Conservation (phyloP, 768 basidiomycete genomes). For the Amanita rubescens region DNA sequence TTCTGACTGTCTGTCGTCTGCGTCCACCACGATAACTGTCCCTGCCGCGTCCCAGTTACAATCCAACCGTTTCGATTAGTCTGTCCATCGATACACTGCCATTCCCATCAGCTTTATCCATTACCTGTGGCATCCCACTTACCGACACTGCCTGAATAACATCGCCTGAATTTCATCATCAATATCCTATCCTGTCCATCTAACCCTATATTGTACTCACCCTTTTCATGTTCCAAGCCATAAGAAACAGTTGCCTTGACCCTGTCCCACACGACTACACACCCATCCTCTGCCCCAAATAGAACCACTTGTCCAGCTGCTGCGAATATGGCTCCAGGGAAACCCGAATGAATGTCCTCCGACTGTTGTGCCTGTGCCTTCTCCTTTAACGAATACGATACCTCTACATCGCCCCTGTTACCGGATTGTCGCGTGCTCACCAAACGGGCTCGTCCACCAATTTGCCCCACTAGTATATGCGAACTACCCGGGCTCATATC, state of each 20-base stretch:
- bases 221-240: slow-evolving; percentile 54
- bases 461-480: slow-evolving; percentile 47
- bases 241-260: slow-evolving; percentile 45
- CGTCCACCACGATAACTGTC: slow-evolving; percentile 54
- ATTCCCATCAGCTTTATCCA: background rate
- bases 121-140: slow-evolving; percentile 11
- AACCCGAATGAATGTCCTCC: slow-evolving; percentile 9
- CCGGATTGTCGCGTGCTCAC: slow-evolving; percentile 43
- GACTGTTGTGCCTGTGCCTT: slow-evolving; percentile 26
- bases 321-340: slow-evolving; percentile 48
- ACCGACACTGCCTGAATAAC: slow-evolving; percentile 34
- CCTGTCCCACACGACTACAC: slow-evolving; percentile 57
- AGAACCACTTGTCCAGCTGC: slow-evolving; percentile 45
- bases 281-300: slow-evolving; percentile 48
- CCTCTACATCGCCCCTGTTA: slow-evolving; percentile 45
- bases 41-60: slow-evolving; percentile 50
- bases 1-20: slow-evolving; percentile 14
- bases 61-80: slow-evolving; percentile 34
- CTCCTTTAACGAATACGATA: slow-evolving; percentile 42
- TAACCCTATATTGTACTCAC: slow-evolving; percentile 27
- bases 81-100: slow-evolving; percentile 42
- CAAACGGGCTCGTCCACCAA: slow-evolving; percentile 42
- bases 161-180: slow-evolving; percentile 25
- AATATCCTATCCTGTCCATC: slow-evolving; percentile 8
- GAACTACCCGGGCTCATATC: slow-evolving; percentile 42